A percentile compares a stretch with the other conserved stretches of the same genome.
Evolutionary conservation across 108 stramenopile genomes (phyloP).

Genomic region (Mayamaea pseudoterrestris): DNA sequence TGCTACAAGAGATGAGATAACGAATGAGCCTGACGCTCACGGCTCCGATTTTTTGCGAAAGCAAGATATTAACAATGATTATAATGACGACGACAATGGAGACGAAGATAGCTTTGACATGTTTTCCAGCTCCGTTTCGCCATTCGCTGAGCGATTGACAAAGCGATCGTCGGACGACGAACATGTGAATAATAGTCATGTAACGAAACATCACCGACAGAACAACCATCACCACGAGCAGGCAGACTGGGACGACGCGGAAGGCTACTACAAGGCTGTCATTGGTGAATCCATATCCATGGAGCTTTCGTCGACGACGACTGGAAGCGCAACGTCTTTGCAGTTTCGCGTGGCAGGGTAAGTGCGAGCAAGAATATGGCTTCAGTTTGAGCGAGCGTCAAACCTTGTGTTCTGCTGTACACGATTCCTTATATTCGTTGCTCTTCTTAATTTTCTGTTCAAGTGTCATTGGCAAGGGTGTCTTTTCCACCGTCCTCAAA

Average conservation of each 20-base stretch:
- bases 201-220: slow-evolving; percentile 4
- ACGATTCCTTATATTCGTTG: slow-evolving; percentile 3
- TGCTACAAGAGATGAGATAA: background rate
- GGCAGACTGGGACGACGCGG: slow-evolving; percentile 86
- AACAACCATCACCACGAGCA: slow-evolving; percentile 24
- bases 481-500: slow-evolving; percentile 92
- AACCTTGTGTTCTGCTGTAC: slow-evolving; percentile 4
- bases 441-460: slow-evolving; percentile 60
- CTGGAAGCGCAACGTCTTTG: slow-evolving; percentile 5
- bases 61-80: slow-evolving; percentile 27
- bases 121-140: slow-evolving; percentile 4
- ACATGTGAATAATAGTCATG: background rate
- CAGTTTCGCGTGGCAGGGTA: slow-evolving; percentile 9
- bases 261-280: slow-evolving; percentile 94
- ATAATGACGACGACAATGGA: slow-evolving; percentile 5
- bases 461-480: slow-evolving; percentile 91
- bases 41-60: slow-evolving; percentile 21
- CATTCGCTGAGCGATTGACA: too few relatives aligned
- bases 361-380: too few relatives aligned
- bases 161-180: too few relatives aligned
- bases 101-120: background rate
- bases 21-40: background rate
- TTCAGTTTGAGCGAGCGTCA: background rate
- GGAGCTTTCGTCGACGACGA: slow-evolving; percentile 5
- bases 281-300: slow-evolving; percentile 72